These are phyloP conservation scores for Aspergillus udagawae DNA, from an alignment of 2,329 filamentous ascomycete genomes.

Conservation along the genomic window DNA sequence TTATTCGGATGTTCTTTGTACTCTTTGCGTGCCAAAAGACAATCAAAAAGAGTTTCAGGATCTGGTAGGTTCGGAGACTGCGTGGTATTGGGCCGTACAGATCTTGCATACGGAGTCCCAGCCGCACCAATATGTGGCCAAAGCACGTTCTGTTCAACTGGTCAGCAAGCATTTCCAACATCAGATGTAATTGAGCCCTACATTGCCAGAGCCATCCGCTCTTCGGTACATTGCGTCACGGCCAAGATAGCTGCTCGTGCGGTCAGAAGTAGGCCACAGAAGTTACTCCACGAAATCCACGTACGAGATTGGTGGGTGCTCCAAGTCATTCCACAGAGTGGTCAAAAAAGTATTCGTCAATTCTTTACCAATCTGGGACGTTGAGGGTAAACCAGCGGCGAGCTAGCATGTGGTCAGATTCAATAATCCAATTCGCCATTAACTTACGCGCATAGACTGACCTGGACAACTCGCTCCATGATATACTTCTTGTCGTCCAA, in stretches of 20 bases:
- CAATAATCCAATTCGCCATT: not conserved
- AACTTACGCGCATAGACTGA: constrained; percentile 13
- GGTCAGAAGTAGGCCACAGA: constrained; percentile 13
- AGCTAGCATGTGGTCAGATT: constrained; percentile 22
- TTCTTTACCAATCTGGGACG: constrained; percentile 29
- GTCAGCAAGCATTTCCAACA: constrained; percentile 31
- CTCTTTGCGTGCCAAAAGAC: constrained; percentile 59
- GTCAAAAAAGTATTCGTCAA: constrained; percentile 51
- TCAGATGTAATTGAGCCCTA: constrained; percentile 9
- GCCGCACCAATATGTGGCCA: constrained; percentile 62
- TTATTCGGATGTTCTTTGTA: constrained; percentile 64
- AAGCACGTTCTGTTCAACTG: constrained; percentile 53
- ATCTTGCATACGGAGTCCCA: constrained; percentile 64
- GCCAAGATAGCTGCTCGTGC: constrained; percentile 33
- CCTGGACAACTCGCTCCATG: constrained; percentile 56
- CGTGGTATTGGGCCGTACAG: constrained; percentile 55
- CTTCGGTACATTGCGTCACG: constrained; percentile 30
- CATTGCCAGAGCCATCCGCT: constrained; percentile 42
- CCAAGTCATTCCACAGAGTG: constrained; percentile 52
- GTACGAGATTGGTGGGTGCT: constrained; percentile 51
- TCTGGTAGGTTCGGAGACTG: constrained; percentile 61
- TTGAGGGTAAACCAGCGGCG: constrained; percentile 34
- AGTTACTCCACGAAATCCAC: constrained; percentile 28
- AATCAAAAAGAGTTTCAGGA: constrained; percentile 64
- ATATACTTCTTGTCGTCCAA: constrained; percentile 60